Percentiles rank a stretch among this genome's conserved stretches.
Conservation (phyloP, 208 protist species). For the Trichomonas vaginalis region DNA sequence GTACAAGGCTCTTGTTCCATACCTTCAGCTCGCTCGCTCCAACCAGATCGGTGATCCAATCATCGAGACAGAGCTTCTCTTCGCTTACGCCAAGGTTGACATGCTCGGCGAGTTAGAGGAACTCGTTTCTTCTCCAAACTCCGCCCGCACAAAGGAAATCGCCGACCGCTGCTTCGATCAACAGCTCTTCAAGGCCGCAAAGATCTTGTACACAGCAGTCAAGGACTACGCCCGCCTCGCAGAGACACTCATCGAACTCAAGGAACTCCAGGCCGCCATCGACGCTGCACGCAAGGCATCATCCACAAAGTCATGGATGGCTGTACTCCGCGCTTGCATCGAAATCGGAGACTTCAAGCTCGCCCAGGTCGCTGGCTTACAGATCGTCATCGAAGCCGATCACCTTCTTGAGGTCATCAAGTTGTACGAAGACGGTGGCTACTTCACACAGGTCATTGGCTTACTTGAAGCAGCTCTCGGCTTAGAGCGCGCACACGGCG, state of each 20-base stretch:
- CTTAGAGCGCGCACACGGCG: constrained; percentile 82
- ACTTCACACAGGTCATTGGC: constrained; percentile 79
- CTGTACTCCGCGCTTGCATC: constrained; percentile 84
- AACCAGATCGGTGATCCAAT: constrained; percentile 53
- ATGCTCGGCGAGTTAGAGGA: constrained; percentile 87
- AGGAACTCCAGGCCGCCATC: constrained; percentile 66
- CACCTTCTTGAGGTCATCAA: constrained; percentile 72
- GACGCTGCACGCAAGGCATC: constrained; percentile 94
- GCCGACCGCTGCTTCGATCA: constrained; percentile 92
- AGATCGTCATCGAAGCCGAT: constrained; percentile 90
- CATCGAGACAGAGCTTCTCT: constrained; percentile 94
- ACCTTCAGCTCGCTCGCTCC: constrained; percentile 85
- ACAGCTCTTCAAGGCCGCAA: constrained; percentile 82
- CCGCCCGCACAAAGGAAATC: constrained; percentile 57
- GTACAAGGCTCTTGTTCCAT: constrained; percentile 86
- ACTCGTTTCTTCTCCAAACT: constrained; percentile 88
- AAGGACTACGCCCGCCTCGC: constrained; percentile 82
- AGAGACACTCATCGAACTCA: constrained; percentile 75
- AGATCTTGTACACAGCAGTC: constrained; percentile 83
- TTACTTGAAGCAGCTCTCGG: constrained; percentile 58
- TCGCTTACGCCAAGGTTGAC: constrained; percentile 75
- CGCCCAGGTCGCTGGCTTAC: constrained; percentile 81
- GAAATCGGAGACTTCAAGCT: constrained; percentile 87
- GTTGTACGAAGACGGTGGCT: constrained; percentile 57
- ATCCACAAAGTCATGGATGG: constrained; percentile 52